Base-by-base conservation (phyloP, 2,329 filamentous ascomycete species). In the Albifimbria verrucaria region DNA sequence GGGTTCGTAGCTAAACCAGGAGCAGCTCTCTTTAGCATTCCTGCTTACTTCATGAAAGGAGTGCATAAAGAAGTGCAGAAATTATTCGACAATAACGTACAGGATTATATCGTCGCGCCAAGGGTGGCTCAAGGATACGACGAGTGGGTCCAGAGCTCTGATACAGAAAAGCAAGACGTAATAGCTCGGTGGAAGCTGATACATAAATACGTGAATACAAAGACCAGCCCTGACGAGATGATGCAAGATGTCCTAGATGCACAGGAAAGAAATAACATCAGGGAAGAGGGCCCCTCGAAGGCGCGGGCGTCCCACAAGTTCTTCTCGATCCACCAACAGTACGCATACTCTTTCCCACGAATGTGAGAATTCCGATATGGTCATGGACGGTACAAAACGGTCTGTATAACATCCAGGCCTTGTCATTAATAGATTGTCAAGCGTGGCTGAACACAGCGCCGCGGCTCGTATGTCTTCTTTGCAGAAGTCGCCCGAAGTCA, bases 31-130 rank as follows among this genome's bases (percentile, higher is more conserved):
- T 88, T 83, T 80, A 81, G 82, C 2, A 69, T 93, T 6, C 88
- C 89, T 0, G 90, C 86, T 3, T 94, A 93, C 62, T 80, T 88
- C 4, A 87, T 92, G 76, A 89, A 92, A 65, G 91, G 91, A 2
- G 77, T 93, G 2, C 85, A 92, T 22, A 55, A 56, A 20, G 54
- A 53, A 46, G 44, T 49, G 20, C 51, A 52, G 48, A 88, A 85
- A 54, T 68, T 79, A 36, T 86, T 88, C 60, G 84, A 85, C 18
- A 81, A 79, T 36, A 87, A 80, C 57, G 82, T 88, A 21, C 76
- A 87, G 44, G 88, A 86, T 57, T 91, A 90, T 64, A 88, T 91
- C 56, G 81, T 89, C 44, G 81, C 87, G 2, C 85, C 87, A 15
- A 78, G 88, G 41, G 88, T 86, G 44, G 77, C 85, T 2, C 86